Evolutionary conservation across 1,284 basidiomycete genomes (phyloP).

Genomic region (Apiotrichum akiyoshidainum): DNA sequence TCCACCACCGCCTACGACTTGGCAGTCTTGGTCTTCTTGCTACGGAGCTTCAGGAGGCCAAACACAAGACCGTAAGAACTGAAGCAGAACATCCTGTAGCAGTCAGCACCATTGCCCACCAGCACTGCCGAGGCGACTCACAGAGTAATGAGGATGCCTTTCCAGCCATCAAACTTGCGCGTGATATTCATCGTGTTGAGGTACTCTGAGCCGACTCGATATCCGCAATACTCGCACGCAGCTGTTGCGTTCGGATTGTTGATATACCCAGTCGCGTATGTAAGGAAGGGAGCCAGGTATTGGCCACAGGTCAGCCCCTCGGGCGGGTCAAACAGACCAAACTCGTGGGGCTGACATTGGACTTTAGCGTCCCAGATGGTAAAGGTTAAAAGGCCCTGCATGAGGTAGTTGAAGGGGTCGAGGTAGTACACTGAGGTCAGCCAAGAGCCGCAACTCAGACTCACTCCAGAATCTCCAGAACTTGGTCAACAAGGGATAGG

Average conservation of each 20-base stretch:
- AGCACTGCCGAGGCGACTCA: not conserved
- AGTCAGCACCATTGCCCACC: not conserved
- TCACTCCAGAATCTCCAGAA: constrained; percentile 37
- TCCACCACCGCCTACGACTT: not conserved
- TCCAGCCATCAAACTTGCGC: constrained; percentile 33
- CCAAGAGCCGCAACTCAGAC: not conserved
- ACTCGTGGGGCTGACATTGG: constrained; percentile 40
- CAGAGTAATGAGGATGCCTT: constrained; percentile 39
- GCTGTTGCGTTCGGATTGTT: constrained; percentile 36
- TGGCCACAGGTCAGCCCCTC: constrained; percentile 39
- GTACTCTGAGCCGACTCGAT: constrained; percentile 39
- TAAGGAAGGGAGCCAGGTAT: constrained; percentile 34
- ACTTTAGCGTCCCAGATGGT: constrained; percentile 36
- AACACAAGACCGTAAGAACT: constrained; percentile 36
- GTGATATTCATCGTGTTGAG: constrained; percentile 35
- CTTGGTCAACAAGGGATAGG: constrained; percentile 30
- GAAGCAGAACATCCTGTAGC: constrained; percentile 21
- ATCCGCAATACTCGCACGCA: constrained; percentile 40
- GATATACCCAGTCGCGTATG: constrained; percentile 32
- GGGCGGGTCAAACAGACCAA: constrained; percentile 41
- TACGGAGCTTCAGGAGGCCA: constrained; percentile 35
- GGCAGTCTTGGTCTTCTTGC: constrained; percentile 34
- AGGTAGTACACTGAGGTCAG: constrained; percentile 28
- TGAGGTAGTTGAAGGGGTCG: constrained; percentile 42
- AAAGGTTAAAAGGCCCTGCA: constrained; percentile 33